Conservation (phyloP, 225 moss, liverwort and hornwort species). For the Polytrichum commune region DNA sequence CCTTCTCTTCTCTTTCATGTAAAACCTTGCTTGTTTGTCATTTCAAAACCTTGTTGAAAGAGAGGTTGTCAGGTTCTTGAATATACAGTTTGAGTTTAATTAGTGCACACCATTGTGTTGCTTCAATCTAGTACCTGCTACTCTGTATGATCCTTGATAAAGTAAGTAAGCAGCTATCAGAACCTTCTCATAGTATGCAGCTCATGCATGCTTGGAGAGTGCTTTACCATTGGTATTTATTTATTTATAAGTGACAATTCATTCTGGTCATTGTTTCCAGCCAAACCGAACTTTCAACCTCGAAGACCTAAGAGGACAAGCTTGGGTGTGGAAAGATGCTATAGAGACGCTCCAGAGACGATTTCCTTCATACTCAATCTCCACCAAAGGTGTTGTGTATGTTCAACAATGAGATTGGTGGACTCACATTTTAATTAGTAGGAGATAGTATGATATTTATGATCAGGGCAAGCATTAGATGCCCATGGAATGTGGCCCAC, state of each 20-base stretch:
- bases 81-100: too few relatives aligned
- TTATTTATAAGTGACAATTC: neutral
- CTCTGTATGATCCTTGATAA: too few relatives aligned
- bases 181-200: neutral
- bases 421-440: too few relatives aligned
- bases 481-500: too few relatives aligned
- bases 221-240: neutral
- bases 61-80: too few relatives aligned
- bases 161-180: neutral
- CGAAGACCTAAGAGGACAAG: constrained; percentile 36
- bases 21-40: neutral
- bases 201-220: neutral
- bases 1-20: neutral
- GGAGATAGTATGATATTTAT: too few relatives aligned
- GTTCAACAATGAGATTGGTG: too few relatives aligned
- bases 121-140: too few relatives aligned
- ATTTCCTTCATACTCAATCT: constrained; percentile 3
- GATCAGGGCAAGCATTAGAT: too few relatives aligned
- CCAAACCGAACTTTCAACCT: constrained; percentile 39
- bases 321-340: constrained; percentile 35
- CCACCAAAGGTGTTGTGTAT: constrained; percentile 3
- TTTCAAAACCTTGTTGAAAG: too few relatives aligned
- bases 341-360: constrained; percentile 33
- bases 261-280: constrained; percentile 18
- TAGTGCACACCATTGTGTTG: too few relatives aligned